Evolutionary conservation across 768 basidiomycete species (phyloP), one percentile per base, ranked within the genome.

Genomic region (Collybiopsis luxurians): DNA sequence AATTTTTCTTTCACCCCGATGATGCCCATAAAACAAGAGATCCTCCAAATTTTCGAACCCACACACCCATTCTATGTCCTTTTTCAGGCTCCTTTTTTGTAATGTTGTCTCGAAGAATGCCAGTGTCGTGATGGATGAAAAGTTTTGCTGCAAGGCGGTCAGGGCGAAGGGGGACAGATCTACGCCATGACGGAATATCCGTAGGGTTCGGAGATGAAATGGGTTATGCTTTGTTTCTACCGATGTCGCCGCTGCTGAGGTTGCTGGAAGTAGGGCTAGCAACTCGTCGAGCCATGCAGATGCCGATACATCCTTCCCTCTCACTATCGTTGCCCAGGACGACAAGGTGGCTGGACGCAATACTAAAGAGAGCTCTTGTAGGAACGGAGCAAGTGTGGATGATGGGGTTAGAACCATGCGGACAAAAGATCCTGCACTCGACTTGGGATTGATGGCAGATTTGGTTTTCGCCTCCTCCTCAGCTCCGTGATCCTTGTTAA

Each of bases 31-130:
- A 36, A 49, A 49, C 48, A 49, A 34, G 12, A 49, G 19, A 34
- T 49, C 48, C n/a, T 49, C 48, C 30, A 49, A 34, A 11, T 49
- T 49, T n/a, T 17, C 30, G 12, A 49, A 49, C 11, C 30, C 28
- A 49, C 48, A 49, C 19, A 49, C 48, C 48, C 48, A 49, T 11
- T 34, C 48, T 12, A 49, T 49, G n/a, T 49, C 48, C n/a, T 19
- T 34, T 31, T 49, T 21, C 9, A 49, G 6, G 34, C 48, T 49
- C 30, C 48, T 49, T 21, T 19, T 2, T 21, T 49, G 48, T 19
- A 49, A 34, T 13, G 48, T 49, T 19, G 48, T 49, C 6, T 49
- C 48, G 19, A 49, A 49, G 2, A 49, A 49, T 7, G 48, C 48
- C 30, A 49, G 48, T 11, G 31, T 49, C 12, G n/a, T 49, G 5